phyloP scores from a whole-genome alignment of 139 green algal species.

The Micromonas commoda region DNA sequence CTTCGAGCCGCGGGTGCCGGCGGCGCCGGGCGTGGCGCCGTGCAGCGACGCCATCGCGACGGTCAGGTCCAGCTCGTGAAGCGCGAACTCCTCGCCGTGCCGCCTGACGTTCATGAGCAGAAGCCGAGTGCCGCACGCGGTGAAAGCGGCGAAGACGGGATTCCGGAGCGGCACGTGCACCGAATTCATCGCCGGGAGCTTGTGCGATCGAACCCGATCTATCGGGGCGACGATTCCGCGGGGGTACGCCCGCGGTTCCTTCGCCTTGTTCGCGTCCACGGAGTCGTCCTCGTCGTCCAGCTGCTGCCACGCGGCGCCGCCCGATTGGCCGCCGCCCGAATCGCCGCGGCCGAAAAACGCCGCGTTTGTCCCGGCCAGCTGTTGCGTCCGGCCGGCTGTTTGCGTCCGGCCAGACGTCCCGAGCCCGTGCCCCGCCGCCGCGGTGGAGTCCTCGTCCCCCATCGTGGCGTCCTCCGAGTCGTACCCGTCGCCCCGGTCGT shows the following conservation, averaged over 20 bases:
- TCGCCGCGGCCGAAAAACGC: not conserved
- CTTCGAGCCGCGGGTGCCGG: no score
- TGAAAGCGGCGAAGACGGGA: not conserved
- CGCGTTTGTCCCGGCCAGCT: not conserved
- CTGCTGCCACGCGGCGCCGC: no score
- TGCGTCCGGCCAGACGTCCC: no score
- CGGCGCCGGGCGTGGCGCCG: no score
- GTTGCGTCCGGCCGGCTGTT: not conserved
- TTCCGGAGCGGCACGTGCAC: no score
- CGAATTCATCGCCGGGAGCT: no score
- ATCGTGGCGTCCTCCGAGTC: not conserved
- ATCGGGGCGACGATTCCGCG: no score
- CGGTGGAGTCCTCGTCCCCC: not conserved
- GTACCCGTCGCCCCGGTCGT: not conserved
- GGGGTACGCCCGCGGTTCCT: no score
- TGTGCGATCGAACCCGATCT: no score
- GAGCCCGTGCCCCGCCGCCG: not conserved
- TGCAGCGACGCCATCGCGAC: not conserved
- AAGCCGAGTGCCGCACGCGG: not conserved
- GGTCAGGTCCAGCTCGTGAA: not conserved
- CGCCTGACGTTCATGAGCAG: not conserved
- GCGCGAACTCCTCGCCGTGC: not conserved
- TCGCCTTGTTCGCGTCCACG: not conserved
- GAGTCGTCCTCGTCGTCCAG: not conserved
- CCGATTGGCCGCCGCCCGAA: not conserved